Conservation (phyloP, 192 early-diverging fungal genomes). For the Coemansia sp. region DNA sequence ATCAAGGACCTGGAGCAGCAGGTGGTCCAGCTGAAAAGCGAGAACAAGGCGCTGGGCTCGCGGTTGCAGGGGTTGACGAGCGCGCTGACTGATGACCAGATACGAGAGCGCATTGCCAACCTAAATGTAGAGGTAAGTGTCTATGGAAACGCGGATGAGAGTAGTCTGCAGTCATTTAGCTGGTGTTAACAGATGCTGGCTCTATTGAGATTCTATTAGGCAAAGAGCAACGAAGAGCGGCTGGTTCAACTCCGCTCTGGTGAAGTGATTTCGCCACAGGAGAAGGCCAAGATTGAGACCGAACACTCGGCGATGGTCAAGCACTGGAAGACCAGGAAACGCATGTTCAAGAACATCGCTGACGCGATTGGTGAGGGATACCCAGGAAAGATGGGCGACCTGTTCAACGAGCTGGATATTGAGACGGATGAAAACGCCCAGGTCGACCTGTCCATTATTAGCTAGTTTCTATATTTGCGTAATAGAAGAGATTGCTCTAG, state of each 20-base stretch:
- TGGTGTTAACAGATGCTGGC: neutral
- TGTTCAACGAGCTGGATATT: conserved; percentile 58
- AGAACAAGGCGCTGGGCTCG: conserved; percentile 21
- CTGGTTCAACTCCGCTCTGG: conserved; percentile 37
- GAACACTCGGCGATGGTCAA: conserved; percentile 46
- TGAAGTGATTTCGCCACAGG: conserved; percentile 47
- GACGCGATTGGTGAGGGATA: conserved; percentile 56
- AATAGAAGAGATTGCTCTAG: neutral
- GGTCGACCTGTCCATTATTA: conserved; percentile 35
- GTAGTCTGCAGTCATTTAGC: neutral
- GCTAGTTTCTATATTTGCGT: neutral
- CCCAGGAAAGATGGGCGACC: conserved; percentile 52
- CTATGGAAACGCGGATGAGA: too few species aligned
- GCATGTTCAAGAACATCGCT: conserved; percentile 59
- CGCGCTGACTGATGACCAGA: conserved; percentile 41
- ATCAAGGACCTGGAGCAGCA: conserved; percentile 34
- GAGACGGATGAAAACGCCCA: conserved; percentile 60
- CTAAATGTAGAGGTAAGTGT: conserved; percentile 23
- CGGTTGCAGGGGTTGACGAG: conserved; percentile 31
- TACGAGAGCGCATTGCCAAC: conserved; percentile 44
- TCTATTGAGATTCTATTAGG: conserved; percentile 3
- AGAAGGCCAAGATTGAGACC: conserved; percentile 31
- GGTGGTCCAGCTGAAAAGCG: conserved; percentile 21
- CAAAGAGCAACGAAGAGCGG: conserved; percentile 30
- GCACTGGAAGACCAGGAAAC: conserved; percentile 58